Evolutionary conservation across 1,284 basidiomycete genomes (phyloP).

Genomic region (Cerrena zonata): DNA sequence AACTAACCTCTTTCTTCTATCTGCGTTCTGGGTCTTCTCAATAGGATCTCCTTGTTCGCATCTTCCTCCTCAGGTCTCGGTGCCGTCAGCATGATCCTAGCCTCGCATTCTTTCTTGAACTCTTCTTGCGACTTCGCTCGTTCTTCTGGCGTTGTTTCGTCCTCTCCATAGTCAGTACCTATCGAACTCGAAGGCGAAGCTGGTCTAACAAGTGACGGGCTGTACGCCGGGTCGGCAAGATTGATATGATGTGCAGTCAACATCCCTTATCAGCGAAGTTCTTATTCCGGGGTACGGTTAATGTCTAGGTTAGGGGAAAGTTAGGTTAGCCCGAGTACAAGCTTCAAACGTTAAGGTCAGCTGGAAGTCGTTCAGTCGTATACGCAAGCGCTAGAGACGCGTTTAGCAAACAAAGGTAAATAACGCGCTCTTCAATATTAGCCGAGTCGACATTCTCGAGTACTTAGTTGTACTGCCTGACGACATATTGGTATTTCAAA

Average conservation of each 20-base stretch:
- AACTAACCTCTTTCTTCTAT: conserved; percentile 35
- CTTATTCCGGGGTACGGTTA: too few relatives aligned
- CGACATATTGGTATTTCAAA: too few relatives aligned
- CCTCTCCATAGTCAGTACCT: conserved; percentile 57
- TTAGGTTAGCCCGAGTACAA: too few relatives aligned
- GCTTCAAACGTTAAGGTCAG: too few relatives aligned
- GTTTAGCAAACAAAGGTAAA: too few relatives aligned
- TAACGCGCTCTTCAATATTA: too few relatives aligned
- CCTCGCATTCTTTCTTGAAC: conserved; percentile 50
- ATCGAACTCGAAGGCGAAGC: conserved; percentile 69
- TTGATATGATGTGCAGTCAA: conserved; percentile 28
- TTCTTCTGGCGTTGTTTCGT: conserved; percentile 56
- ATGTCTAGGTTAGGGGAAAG: too few relatives aligned
- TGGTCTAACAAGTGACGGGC: conserved; percentile 57
- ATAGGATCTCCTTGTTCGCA: conserved; percentile 31
- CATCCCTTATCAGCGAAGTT: too few relatives aligned
- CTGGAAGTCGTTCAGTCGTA: too few relatives aligned
- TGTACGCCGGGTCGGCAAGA: conserved; percentile 41
- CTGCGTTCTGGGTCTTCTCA: conserved; percentile 16
- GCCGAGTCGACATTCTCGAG: too few relatives aligned
- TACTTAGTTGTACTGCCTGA: too few relatives aligned
- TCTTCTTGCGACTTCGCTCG: conserved; percentile 42
- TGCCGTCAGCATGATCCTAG: conserved; percentile 37
- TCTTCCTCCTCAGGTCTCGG: conserved; percentile 40
- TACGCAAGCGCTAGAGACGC: too few relatives aligned